phyloP scores from a whole-genome alignment of 768 basidiomycete species.

The Xerocomellus intermedius region DNA sequence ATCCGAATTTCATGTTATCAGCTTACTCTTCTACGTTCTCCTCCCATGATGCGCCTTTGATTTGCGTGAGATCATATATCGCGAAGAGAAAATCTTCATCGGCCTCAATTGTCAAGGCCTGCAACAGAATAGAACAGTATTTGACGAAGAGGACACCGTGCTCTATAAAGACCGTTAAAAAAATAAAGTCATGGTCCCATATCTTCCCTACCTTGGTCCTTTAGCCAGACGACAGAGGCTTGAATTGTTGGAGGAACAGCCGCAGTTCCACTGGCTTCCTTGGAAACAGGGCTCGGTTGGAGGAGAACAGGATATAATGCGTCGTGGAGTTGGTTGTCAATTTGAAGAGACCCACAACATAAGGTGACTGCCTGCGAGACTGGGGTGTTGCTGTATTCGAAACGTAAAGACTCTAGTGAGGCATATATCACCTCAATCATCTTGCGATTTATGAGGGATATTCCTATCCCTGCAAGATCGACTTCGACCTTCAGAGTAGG shows the following conservation, averaged over 20 bases:
- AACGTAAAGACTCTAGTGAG: constrained; percentile 71
- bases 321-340: constrained; percentile 98
- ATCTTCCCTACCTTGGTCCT: constrained; percentile 73
- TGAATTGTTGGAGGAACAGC: constrained; percentile 83
- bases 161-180: constrained; percentile 44
- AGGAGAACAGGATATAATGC: constrained; percentile 92
- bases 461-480: constrained; percentile 85
- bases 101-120: constrained; percentile 92
- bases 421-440: constrained; percentile 90
- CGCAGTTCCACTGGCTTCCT: constrained; percentile 70
- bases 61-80: constrained; percentile 86
- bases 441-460: constrained; percentile 86
- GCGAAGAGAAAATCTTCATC: constrained; percentile 97
- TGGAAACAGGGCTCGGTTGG: constrained; percentile 87
- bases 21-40: constrained; percentile 72
- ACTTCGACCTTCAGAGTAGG: constrained; percentile 66
- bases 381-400: constrained; percentile 81
- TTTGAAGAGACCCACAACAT: constrained; percentile 82
- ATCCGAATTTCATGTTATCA: background rate
- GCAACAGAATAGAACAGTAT: constrained; percentile 91
- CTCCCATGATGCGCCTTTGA: constrained; percentile 91
- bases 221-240: constrained; percentile 82
- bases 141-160: constrained; percentile 98
- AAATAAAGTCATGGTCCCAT: background rate
- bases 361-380: constrained; percentile 79